A percentile compares a stretch with the other conserved stretches of the same genome.
Conservation (phyloP, 768 basidiomycete genomes). For the Auricularia cornea region DNA sequence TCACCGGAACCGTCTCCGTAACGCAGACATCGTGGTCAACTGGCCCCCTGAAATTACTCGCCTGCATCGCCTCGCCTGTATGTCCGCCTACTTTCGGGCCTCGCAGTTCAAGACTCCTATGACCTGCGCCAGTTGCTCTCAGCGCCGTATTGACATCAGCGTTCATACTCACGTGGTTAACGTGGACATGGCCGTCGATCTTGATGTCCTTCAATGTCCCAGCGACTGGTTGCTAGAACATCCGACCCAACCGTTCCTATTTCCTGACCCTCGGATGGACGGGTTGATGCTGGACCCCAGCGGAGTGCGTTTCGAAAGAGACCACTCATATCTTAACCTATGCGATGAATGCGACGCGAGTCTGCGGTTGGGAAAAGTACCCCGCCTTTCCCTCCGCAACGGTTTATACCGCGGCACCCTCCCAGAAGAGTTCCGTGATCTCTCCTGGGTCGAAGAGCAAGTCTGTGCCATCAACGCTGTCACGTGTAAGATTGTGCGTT, state of each 20-base stretch:
- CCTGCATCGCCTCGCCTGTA: no score
- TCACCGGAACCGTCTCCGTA: no score
- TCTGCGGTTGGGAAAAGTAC: background rate
- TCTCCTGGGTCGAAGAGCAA: slow-evolving; percentile 25
- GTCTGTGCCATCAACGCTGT: slow-evolving; percentile 19
- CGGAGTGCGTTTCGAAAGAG: background rate
- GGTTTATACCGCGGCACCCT: slow-evolving; percentile 17
- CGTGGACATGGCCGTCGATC: background rate
- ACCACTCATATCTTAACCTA: background rate
- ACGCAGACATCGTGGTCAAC: no score
- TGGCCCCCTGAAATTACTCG: no score
- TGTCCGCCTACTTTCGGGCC: no score
- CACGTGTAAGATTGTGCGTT: slow-evolving; percentile 19
- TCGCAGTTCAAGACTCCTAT: no score
- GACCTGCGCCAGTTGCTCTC: no score
- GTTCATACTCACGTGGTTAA: no score
- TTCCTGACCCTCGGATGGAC: background rate
- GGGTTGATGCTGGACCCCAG: background rate
- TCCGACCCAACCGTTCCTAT: background rate
- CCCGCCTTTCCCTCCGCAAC: slow-evolving; percentile 17
- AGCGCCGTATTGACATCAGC: no score
- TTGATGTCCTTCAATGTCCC: background rate
- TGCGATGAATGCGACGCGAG: background rate
- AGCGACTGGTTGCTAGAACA: background rate
- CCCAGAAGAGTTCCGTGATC: slow-evolving; percentile 14